Base-by-base conservation (phyloP, 805 yeast genomes). In the Sungouiozyma ichnusensis region DNA sequence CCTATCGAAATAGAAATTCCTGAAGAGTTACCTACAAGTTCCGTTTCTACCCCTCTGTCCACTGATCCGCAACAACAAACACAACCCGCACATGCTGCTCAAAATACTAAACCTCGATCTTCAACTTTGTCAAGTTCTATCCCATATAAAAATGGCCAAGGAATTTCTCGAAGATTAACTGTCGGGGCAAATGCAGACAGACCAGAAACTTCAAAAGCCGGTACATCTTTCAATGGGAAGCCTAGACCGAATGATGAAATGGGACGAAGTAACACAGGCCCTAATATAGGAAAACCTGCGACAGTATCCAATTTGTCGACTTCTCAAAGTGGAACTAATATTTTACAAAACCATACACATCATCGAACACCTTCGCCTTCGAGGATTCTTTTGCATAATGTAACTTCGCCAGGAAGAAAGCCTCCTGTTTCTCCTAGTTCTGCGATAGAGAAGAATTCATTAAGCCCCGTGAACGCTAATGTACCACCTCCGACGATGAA, bases 1-100 rank as follows among this genome's bases (percentile, higher is more conserved):
- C 81, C 85, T 2, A 68, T 81, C 2, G 73, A 73, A 45, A 74
- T 73, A 45, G 88, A 81, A 55, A 83, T 82, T 35, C 90, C 90
- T 2, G 65, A 61, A 46, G 66, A 62, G 37, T 42, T 62, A 29
- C 66, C 66, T 9, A 49, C 50, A 1, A 54, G 53, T 16, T 37
- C 57, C 2, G 37, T 50, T 9, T 50, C 49, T 13, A 38, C 52
- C 2, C 46, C 49, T 9, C 31, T 33, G 20, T 17, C 35, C n/a
- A 20, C 18, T 24, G 39, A 41, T 16, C 33, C 20, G n/a, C 16
- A 17, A 31, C 17, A 16, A 9, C 38, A 35, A 35, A 14, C 29
- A 18, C 38, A 13, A 20, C 15, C 32, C 16, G 37, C 19, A 20
- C 24, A 7, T 13, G 63, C 68, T 7, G 62, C 65, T 24, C 29